phyloP scores from a whole-genome alignment of 371 early-diverging fungal species.

The Nematocida sp. region DNA sequence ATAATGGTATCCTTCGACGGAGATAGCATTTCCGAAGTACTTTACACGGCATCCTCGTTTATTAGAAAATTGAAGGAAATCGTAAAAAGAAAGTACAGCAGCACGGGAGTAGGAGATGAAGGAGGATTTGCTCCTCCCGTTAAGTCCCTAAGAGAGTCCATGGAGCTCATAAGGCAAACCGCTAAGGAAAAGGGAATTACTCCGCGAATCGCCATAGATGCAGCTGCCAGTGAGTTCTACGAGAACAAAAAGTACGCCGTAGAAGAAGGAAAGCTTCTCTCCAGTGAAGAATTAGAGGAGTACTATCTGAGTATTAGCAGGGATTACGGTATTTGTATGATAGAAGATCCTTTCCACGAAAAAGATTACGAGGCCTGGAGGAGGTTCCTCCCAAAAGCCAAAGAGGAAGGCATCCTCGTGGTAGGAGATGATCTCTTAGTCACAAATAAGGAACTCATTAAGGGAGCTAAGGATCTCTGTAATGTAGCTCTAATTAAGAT shows the following conservation, averaged over 20 bases:
- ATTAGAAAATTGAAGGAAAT: constrained; percentile 84
- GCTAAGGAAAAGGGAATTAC: constrained; percentile 84
- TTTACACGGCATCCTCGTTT: constrained; percentile 72
- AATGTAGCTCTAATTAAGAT: constrained; percentile 91
- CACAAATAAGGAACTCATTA: constrained; percentile 90
- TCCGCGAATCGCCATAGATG: constrained; percentile 81
- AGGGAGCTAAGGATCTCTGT: constrained; percentile 84
- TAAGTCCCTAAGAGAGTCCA: constrained; percentile 80
- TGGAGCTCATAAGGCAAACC: constrained; percentile 79
- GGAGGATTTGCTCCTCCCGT: constrained; percentile 99
- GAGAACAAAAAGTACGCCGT: constrained; percentile 37
- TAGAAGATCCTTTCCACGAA: constrained; percentile 98
- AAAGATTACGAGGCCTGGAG: constrained; percentile 89
- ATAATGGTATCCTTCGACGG: constrained; percentile 78
- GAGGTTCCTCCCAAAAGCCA: constrained; percentile 70
- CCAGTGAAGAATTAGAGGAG: constrained; percentile 75
- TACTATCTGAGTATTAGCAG: constrained; percentile 76
- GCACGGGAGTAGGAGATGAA: constrained; percentile 97
- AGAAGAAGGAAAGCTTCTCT: constrained; percentile 25
- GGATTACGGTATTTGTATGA: constrained; percentile 77
- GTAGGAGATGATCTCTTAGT: constrained; percentile 97
- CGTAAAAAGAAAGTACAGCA: constrained; percentile 90
- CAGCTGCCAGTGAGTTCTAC: constrained; percentile 77
- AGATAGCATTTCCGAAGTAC: constrained; percentile 33
- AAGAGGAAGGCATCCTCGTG: constrained; percentile 72